These are phyloP conservation scores for Luffa aegyptiaca DNA, from an alignment of 306 rosid genomes.

Conservation along the genomic window DNA sequence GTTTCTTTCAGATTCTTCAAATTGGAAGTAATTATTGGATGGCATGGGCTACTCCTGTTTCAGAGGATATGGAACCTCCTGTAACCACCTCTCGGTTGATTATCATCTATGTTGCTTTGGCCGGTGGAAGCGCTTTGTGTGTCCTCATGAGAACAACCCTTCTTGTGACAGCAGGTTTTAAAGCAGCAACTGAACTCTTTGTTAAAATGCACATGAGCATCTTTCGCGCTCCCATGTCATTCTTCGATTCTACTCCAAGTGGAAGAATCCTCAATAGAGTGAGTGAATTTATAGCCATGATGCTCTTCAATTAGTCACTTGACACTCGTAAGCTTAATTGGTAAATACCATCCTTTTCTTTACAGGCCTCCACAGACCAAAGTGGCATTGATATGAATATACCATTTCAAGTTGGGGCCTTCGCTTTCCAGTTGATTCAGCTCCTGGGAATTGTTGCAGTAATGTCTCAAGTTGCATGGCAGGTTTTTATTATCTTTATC, in stretches of 20 bases:
- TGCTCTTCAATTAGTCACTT: not conserved
- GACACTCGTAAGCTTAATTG: too few relatives aligned
- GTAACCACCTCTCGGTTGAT: slow-evolving; percentile 37
- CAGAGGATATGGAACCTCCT: slow-evolving; percentile 42
- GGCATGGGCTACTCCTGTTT: slow-evolving; percentile 82
- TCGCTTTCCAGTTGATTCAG: slow-evolving; percentile 44
- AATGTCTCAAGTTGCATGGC: slow-evolving; percentile 84
- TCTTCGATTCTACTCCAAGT: slow-evolving; percentile 83
- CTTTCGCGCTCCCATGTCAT: slow-evolving; percentile 85
- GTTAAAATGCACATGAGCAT: slow-evolving; percentile 64
- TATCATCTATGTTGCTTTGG: slow-evolving; percentile 48
- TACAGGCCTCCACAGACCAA: slow-evolving; percentile 79
- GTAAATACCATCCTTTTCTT: not conserved
- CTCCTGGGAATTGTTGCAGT: slow-evolving; percentile 66
- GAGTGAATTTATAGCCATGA: slow-evolving; percentile 9
- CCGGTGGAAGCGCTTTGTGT: slow-evolving; percentile 58
- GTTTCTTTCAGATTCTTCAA: slow-evolving; percentile 63
- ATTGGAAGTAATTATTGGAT: slow-evolving; percentile 93
- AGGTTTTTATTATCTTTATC: slow-evolving; percentile 59
- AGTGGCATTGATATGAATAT: slow-evolving; percentile 47
- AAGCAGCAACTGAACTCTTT: slow-evolving; percentile 65
- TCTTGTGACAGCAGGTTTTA: slow-evolving; percentile 49
- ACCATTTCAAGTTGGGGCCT: slow-evolving; percentile 27
- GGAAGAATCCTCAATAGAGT: slow-evolving; percentile 78
- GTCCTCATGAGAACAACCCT: slow-evolving; percentile 37